Evolutionary conservation across 345 rosid species (phyloP), one percentile per base, ranked within the genome.

Genomic region (Populus pruinosa): DNA sequence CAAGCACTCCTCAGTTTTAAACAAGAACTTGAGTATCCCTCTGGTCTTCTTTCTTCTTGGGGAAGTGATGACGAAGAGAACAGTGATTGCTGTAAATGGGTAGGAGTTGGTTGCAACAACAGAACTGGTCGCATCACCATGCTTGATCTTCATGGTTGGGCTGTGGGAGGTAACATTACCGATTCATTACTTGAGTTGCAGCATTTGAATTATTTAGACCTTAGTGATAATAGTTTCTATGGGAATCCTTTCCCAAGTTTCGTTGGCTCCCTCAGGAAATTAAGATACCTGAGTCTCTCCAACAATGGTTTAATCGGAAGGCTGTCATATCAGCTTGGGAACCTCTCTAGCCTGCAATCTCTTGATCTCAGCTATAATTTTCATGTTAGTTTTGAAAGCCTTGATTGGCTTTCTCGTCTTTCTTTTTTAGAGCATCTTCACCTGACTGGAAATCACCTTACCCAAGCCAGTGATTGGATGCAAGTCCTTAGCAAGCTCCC

Each of bases 71-170:
- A 7, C 0, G 50, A 70, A 47, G 47, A 25, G 13, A 36, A 61
- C 5, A 59, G 16, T 9, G 72, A 80, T n/a, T 75, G 82, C 44
- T 80, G 82, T 43, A 63, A 50, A 25, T 80, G 83, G 83, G 10
- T 1, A 18, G 76, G 83, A 2, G 66, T 80, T 11, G n/a, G 23
- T 17, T 80, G 83, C 64, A 53, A 63, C 67, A 50, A 75, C 72
- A 10, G 6, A 17, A 75, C 59, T 0, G 73, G 67, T 12, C 56
- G 50, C 39, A 55, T 76, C 20, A 36, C 61, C 3, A 2, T 5
- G n/a, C 72, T 76, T 20, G 38, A 76, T 38, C 66, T 76, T 12
- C 11, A 16, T 20, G 13, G n/a, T 41, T n/a, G 1, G 38, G 20
- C 35, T 1, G n/a, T 53, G 23, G 38, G 35, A 55, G 73, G 79